phyloP scores from a whole-genome alignment of 2,329 filamentous ascomycete genomes.

The Diplodia scrobiculata region DNA sequence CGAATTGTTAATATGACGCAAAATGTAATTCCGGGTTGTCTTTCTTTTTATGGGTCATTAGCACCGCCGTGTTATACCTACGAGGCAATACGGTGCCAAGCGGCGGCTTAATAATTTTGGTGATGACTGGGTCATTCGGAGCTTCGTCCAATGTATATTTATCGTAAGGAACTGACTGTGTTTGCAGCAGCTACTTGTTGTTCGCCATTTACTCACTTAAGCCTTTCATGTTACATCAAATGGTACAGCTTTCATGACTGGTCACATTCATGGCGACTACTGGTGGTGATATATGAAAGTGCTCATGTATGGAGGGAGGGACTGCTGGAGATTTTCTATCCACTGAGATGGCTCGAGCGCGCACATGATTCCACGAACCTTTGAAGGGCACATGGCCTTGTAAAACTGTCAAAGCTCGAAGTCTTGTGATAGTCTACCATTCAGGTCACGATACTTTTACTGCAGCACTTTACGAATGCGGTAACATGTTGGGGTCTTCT shows the following conservation, averaged over 20 bases:
- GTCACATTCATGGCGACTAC: not conserved
- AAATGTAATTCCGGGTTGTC: not conserved
- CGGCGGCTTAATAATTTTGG: slow-evolving; percentile 9
- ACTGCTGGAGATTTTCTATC: not conserved
- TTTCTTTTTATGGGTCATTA: not conserved
- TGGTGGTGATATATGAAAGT: not conserved
- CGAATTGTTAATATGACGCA: not conserved
- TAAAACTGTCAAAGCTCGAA: not conserved
- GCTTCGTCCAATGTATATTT: slow-evolving; percentile 12
- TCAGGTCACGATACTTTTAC: not conserved
- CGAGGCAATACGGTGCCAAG: not conserved
- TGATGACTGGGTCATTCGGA: slow-evolving; percentile 6
- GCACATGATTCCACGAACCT: not conserved
- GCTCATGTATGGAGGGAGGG: not conserved
- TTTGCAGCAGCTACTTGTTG: not conserved
- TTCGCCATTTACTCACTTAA: not conserved
- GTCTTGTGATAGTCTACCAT: not conserved
- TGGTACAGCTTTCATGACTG: not conserved
- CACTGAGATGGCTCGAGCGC: not conserved
- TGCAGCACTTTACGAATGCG: not conserved
- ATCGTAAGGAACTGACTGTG: not conserved
- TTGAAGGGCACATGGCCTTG: not conserved
- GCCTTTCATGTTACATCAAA: not conserved
- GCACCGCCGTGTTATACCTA: not conserved
- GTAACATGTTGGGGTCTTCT: not conserved